These are phyloP conservation scores for Leishmania amazonensis DNA, from an alignment of 208 protist genomes.

Conservation along the genomic window DNA sequence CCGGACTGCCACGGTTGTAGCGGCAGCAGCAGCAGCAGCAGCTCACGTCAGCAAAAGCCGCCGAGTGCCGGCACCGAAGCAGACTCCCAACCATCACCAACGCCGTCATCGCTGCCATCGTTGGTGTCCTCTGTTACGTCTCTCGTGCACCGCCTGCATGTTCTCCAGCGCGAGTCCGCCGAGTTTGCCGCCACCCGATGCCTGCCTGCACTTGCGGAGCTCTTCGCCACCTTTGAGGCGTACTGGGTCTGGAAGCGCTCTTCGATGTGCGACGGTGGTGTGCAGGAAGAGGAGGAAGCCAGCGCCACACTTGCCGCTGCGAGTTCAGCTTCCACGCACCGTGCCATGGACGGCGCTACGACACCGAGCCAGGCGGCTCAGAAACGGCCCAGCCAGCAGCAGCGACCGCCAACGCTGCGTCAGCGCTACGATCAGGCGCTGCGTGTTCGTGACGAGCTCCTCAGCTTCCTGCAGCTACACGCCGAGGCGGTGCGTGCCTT, in stretches of 20 bases:
- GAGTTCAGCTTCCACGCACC: background rate
- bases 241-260: conserved; percentile 32
- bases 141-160: conserved; percentile 22
- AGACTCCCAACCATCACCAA: background rate
- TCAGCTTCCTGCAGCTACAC: conserved; percentile 29
- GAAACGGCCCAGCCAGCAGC: background rate
- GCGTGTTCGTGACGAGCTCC: conserved; percentile 23
- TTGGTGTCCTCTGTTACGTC: background rate
- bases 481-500: conserved; percentile 29
- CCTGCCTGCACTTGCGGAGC: conserved; percentile 14
- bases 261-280: conserved; percentile 4
- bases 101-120: conserved; percentile 1
- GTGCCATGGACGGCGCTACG: background rate
- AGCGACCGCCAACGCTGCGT: conserved; percentile 17
- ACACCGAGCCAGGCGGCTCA: background rate
- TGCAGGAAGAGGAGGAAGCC: background rate
- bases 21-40: background rate
- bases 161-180: conserved; percentile 30
- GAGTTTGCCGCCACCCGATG: conserved; percentile 15
- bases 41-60: background rate
- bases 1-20: no score
- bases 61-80: background rate
- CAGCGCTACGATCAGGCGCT: conserved; percentile 30
- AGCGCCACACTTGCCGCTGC: background rate
- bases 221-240: conserved; percentile 27